These are phyloP conservation scores for Fusarium newnesense DNA, from an alignment of 2,329 filamentous ascomycete genomes.

Conservation along the genomic window DNA sequence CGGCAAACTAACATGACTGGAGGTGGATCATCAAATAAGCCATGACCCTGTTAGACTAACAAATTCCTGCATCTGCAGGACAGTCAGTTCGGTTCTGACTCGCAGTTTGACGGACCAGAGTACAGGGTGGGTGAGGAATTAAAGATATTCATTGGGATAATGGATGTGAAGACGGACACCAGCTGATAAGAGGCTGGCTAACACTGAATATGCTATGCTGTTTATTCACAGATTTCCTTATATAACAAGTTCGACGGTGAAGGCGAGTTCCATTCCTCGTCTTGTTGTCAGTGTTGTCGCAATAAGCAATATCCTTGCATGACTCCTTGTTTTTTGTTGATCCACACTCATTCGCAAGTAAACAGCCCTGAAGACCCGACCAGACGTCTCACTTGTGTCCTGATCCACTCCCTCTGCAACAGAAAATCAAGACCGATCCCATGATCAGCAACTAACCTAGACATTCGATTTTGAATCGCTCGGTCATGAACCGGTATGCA, in stretches of 20 bases:
- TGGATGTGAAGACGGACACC: background rate
- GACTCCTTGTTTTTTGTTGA: slow-evolving; percentile 11
- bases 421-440: slow-evolving; percentile 26
- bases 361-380: slow-evolving; percentile 11
- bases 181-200: slow-evolving; percentile 12
- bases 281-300: slow-evolving; percentile 18
- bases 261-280: background rate
- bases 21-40: slow-evolving; percentile 40
- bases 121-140: slow-evolving; percentile 4
- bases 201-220: background rate
- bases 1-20: slow-evolving; percentile 1
- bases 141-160: background rate
- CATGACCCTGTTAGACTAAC: slow-evolving; percentile 20
- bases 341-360: slow-evolving; percentile 34
- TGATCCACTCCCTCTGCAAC: slow-evolving; percentile 21
- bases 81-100: slow-evolving; percentile 28
- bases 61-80: slow-evolving; percentile 28
- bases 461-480: slow-evolving; percentile 16
- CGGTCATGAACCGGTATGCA: slow-evolving; percentile 21
- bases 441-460: slow-evolving; percentile 30
- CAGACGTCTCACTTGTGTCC: slow-evolving; percentile 18
- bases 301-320: slow-evolving; percentile 28
- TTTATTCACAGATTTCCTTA: background rate
- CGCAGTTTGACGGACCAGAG: slow-evolving; percentile 18
- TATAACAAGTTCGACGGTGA: background rate